Conservation (phyloP, 345 rosid species). For the Eucalyptus rudis region DNA sequence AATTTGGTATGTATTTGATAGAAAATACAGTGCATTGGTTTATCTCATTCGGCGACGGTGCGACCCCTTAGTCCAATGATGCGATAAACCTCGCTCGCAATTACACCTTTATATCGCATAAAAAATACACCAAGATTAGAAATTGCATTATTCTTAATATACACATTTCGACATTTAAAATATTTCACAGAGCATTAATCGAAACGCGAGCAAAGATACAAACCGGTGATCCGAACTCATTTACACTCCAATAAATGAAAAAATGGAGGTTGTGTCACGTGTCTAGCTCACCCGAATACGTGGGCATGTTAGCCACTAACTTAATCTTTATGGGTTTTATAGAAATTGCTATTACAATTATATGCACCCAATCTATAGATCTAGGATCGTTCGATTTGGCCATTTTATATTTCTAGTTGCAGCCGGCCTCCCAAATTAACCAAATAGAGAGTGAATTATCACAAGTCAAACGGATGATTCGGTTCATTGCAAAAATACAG, state of each 20-base stretch:
- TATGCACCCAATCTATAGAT: not conserved
- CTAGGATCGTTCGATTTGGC: not conserved
- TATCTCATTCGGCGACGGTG: not conserved
- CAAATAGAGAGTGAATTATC: not conserved
- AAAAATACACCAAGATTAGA: not conserved
- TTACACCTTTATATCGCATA: not conserved
- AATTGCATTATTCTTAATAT: too few species aligned
- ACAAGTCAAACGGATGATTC: not conserved
- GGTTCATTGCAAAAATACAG: not conserved
- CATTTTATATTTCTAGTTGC: not conserved
- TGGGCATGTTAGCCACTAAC: accelerated
- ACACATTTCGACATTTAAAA: not conserved
- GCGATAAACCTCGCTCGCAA: accelerated
- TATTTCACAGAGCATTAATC: not conserved
- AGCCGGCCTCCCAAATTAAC: not conserved
- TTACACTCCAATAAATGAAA: not conserved
- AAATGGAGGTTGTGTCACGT: not conserved
- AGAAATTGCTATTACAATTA: not conserved
- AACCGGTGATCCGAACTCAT: not conserved
- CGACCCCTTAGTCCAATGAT: too few species aligned
- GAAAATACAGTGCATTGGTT: too few species aligned
- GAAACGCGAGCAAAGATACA: not conserved
- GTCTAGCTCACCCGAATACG: not conserved
- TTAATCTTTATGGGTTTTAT: not conserved
- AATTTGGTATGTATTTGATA: not conserved